Percentiles rank a stretch among this genome's conserved stretches.
phyloP scores from a whole-genome alignment of 2,329 filamentous ascomycete genomes.

The Aspergillus caelatus region DNA sequence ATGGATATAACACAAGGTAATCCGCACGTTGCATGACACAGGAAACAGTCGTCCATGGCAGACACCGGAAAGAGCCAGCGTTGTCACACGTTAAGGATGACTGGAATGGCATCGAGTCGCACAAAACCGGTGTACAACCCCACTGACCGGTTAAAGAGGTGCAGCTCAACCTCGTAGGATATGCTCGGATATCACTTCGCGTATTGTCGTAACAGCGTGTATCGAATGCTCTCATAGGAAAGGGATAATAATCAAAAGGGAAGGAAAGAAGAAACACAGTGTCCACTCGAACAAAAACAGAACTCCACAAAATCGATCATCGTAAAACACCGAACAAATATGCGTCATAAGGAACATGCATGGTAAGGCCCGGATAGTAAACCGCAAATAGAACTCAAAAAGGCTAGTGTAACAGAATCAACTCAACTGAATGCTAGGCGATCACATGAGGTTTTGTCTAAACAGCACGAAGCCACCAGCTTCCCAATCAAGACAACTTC shows the following conservation, averaged over 20 bases:
- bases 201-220: slow-evolving; percentile 1
- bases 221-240: not conserved
- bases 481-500: not conserved
- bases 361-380: slow-evolving; percentile 1
- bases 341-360: slow-evolving; percentile 1
- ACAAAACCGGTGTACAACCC: slow-evolving; percentile 12
- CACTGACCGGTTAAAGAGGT: slow-evolving; percentile 8
- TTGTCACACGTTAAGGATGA: slow-evolving; percentile 2
- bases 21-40: not conserved
- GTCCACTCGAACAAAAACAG: not conserved
- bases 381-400: slow-evolving; percentile 4
- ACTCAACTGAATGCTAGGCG: slow-evolving; percentile 1
- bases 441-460: slow-evolving; percentile 8
- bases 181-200: slow-evolving; percentile 1
- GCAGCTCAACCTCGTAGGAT: slow-evolving; percentile 9
- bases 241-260: not conserved
- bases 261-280: not conserved
- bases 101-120: slow-evolving; percentile 5
- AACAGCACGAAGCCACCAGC: slow-evolving; percentile 1
- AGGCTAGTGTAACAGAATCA: slow-evolving; percentile 11
- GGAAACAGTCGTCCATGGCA: not conserved
- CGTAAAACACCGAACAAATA: not conserved
- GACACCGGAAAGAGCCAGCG: not conserved
- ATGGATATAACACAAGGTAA: not conserved
- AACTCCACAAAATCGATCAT: not conserved